These are phyloP conservation scores for Paramecium pentaurelia DNA, from an alignment of 73 alveolate genomes.

Conservation along the genomic window DNA sequence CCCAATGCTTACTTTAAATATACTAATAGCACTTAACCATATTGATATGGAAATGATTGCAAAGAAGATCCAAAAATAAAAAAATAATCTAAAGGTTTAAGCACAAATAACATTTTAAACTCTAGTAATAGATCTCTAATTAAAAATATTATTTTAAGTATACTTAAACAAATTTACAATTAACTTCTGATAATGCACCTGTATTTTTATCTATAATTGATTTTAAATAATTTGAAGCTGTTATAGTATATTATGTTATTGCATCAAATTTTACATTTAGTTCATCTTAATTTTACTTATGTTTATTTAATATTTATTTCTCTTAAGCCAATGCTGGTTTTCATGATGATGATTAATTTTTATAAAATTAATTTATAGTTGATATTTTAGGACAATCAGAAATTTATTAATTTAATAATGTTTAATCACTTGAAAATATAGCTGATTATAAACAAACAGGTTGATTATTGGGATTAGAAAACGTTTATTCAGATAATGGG, in stretches of 20 bases:
- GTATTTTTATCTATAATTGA: neutral
- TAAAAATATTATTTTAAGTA: neutral
- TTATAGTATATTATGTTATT: neutral
- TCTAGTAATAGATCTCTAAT: neutral
- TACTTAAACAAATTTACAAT: conserved; percentile 28
- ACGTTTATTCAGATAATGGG: neutral
- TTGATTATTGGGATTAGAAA: neutral
- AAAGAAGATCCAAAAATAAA: neutral
- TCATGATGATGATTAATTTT: neutral
- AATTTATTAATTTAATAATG: neutral
- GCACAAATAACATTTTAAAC: neutral
- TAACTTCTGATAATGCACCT: neutral
- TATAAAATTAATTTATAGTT: neutral
- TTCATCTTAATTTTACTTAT: neutral
- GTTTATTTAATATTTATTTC: neutral
- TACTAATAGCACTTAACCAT: neutral
- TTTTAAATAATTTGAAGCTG: neutral
- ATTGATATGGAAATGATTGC: neutral
- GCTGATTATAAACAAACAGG: conserved; percentile 24
- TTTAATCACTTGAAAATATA: neutral
- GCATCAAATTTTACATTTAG: neutral
- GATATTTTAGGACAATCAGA: neutral
- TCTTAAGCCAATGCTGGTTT: neutral
- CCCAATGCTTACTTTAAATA: conserved; percentile 7
- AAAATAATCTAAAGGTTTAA: neutral